Percentiles rank a stretch among this genome's conserved stretches.
These are phyloP conservation scores for Coleophoma crateriformis DNA, from an alignment of 2,329 filamentous ascomycete genomes.

Conservation along the genomic window DNA sequence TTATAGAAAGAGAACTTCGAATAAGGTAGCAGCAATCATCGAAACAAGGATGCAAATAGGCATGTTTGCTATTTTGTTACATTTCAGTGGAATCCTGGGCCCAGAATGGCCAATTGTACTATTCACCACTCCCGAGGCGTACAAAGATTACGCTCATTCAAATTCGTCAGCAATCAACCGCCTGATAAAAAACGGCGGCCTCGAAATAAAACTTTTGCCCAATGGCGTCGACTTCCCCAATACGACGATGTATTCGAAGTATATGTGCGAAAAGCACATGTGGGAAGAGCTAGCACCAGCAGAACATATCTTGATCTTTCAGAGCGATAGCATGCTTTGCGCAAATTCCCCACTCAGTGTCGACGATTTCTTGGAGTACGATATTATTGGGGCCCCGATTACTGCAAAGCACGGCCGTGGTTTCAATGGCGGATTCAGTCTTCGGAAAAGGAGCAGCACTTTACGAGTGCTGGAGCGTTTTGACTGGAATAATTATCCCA, in stretches of 20 bases:
- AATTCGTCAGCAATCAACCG: constrained; percentile 26
- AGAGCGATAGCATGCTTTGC: constrained; percentile 22
- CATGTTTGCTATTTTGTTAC: constrained; percentile 27
- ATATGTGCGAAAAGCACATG: constrained; percentile 16
- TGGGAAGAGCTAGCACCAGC: constrained; percentile 23
- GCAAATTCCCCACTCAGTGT: constrained; percentile 14
- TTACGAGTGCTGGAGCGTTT: constrained; percentile 1
- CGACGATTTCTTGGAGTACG: constrained; percentile 23
- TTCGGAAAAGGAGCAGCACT: constrained; percentile 22
- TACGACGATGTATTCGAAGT: constrained; percentile 25
- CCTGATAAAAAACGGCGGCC: constrained; percentile 20
- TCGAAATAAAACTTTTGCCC: constrained; percentile 30
- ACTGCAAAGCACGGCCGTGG: constrained; percentile 8
- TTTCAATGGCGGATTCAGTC: constrained; percentile 28
- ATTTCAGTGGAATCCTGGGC: constrained; percentile 31
- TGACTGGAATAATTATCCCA: constrained; percentile 10
- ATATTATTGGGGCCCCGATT: constrained; percentile 26
- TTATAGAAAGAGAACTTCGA: background rate
- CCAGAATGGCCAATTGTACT: constrained; percentile 35
- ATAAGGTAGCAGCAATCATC: constrained; percentile 27
- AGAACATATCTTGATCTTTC: constrained; percentile 22
- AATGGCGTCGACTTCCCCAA: constrained; percentile 21
- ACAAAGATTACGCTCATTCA: constrained; percentile 8
- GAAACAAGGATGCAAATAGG: constrained; percentile 23
- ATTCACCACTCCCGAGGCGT: constrained; percentile 26